Conservation (phyloP, 345 rosid genomes). For the Turritis glabra region DNA sequence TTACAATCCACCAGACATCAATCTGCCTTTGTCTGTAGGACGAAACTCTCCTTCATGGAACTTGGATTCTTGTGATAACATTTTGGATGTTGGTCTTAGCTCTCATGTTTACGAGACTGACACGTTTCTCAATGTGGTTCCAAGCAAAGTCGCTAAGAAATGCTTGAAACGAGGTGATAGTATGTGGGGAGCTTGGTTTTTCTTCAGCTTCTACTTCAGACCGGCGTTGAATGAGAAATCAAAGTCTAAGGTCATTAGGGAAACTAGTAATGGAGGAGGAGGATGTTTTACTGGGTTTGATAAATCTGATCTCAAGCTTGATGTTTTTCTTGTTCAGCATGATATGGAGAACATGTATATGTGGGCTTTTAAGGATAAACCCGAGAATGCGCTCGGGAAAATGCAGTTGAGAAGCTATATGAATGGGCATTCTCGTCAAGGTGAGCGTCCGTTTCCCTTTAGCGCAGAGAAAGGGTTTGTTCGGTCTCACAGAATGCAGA, state of each 20-base stretch:
- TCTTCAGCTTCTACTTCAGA: slow-evolving; percentile 90
- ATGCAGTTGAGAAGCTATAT: slow-evolving; percentile 98
- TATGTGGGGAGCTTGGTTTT: slow-evolving; percentile 99
- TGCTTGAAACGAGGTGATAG: slow-evolving; percentile 81
- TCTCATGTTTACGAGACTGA: slow-evolving; percentile 75
- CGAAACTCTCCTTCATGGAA: slow-evolving; percentile 49
- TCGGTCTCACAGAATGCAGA: slow-evolving; percentile 96
- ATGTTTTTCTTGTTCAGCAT: slow-evolving; percentile 93
- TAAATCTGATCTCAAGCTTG: slow-evolving; percentile 84
- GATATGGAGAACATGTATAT: slow-evolving; percentile 99
- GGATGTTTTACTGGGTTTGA: slow-evolving; percentile 61
- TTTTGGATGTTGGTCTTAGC: slow-evolving; percentile 75
- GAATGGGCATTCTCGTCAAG: slow-evolving; percentile 99
- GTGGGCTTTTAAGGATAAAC: slow-evolving; percentile 99
- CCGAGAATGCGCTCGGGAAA: slow-evolving; percentile 95
- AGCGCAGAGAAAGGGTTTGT: slow-evolving; percentile 92
- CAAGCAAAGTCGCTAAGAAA: slow-evolving; percentile 54
- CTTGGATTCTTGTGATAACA: slow-evolving; percentile 63
- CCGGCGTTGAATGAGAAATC: slow-evolving; percentile 86
- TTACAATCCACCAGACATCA: slow-evolving; percentile 88
- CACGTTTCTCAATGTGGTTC: slow-evolving; percentile 52
- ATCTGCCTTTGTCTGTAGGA: slow-evolving; percentile 83
- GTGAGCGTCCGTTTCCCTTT: slow-evolving; percentile 89
- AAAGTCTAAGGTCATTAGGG: slow-evolving; percentile 70
- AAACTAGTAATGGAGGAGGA: slow-evolving; percentile 47